phyloP scores from a whole-genome alignment of 2,329 filamentous ascomycete genomes.

The Monilinia polystroma region DNA sequence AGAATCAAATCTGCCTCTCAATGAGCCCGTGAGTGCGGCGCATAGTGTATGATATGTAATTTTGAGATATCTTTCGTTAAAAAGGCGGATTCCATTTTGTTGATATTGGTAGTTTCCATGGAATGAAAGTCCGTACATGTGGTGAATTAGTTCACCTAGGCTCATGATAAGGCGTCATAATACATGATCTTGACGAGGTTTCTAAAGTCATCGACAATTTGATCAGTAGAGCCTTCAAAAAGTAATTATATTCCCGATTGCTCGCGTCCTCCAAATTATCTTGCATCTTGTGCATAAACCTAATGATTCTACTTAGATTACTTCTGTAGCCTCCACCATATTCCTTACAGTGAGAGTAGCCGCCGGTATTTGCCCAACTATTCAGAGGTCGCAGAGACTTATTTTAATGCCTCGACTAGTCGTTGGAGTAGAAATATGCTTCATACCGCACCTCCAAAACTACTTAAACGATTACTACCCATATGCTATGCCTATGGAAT shows the following conservation, averaged over 20 bases:
- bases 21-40: slow-evolving; percentile 16
- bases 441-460: neutral
- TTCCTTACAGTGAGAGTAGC: too few relatives aligned
- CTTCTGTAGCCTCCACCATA: too few relatives aligned
- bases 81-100: neutral
- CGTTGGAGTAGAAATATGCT: neutral
- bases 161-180: neutral
- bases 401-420: neutral
- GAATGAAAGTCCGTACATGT: neutral
- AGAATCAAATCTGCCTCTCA: neutral
- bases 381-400: neutral
- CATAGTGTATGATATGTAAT: neutral
- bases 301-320: neutral
- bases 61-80: neutral
- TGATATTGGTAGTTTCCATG: neutral
- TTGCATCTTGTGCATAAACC: too few relatives aligned
- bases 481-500: slow-evolving; percentile 64
- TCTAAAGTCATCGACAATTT: neutral
- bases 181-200: fast-evolving
- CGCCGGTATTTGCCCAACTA: neutral
- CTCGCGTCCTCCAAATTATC: neutral
- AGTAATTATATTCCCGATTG: neutral
- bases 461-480: too few relatives aligned
- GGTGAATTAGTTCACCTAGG: neutral
- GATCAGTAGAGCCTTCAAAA: neutral